phyloP scores from a whole-genome alignment of 1,284 basidiomycete species.

The Phylloporus sp. region DNA sequence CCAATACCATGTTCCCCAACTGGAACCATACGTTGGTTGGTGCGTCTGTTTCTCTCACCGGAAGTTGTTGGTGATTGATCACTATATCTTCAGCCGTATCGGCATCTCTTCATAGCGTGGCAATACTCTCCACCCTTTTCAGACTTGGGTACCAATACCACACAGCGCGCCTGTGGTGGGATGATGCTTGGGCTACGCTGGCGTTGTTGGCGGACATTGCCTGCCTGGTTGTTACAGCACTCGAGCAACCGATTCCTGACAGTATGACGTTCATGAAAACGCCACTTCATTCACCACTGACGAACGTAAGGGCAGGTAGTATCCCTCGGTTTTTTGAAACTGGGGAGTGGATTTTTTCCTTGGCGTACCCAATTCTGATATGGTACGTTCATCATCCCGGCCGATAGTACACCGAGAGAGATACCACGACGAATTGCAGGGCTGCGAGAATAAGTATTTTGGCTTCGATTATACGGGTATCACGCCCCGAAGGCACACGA shows the following conservation, averaged over 20 bases:
- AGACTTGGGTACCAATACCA: conserved; percentile 34
- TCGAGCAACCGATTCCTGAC: conserved; percentile 20
- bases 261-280: conserved; percentile 1
- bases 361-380: conserved; percentile 33
- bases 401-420: background rate
- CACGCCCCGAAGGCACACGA: conserved; percentile 24
- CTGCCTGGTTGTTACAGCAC: conserved; percentile 14
- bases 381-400: conserved; percentile 29
- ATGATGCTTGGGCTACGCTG: conserved; percentile 32
- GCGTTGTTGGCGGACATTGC: conserved; percentile 28
- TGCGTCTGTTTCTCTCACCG: conserved; percentile 7
- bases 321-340: conserved; percentile 19
- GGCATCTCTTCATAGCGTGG: conserved; percentile 31
- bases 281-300: background rate
- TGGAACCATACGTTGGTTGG: conserved; percentile 25
- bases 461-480: conserved; percentile 34
- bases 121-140: conserved; percentile 35
- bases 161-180: conserved; percentile 37
- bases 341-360: conserved; percentile 27
- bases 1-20: conserved; percentile 24
- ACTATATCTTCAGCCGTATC: conserved; percentile 20
- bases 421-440: conserved; percentile 24
- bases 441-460: conserved; percentile 36
- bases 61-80: background rate
- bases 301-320: conserved; percentile 1